Evolutionary conservation across 768 basidiomycete genomes (phyloP), one percentile per base, ranked within the genome.

Genomic region (Mycena vitilis): DNA sequence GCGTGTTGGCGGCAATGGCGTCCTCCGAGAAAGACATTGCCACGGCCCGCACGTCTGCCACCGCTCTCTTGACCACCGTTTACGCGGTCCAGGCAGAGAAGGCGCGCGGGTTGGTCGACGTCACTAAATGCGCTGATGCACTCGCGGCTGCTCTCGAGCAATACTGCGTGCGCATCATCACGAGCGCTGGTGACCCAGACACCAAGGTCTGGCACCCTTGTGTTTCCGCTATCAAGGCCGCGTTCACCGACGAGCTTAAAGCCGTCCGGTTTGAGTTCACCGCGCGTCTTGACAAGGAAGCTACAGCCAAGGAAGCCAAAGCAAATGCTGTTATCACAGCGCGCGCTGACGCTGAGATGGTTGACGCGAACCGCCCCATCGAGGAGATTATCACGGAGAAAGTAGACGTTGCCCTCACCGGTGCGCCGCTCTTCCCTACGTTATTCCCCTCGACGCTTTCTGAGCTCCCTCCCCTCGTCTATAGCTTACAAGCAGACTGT

Each of bases 81-180:
- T 63, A 63, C 20, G 30, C 40, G 42, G 62, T 53, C 53, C 62
- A 63, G 42, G 54, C 49, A 2, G 63, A 64, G 54, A 42, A 55
- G 54, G 54, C 53, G 40, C 25, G 15, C 4, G 53, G 34, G 40
- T 30, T 30, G 16, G 45, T 64, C 54, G 34, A 56, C 54, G 45
- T 49, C 42, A 1, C 63, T 22, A 48, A 16, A 34, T 47, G 22
- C 37, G 63, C 63, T 20, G 63, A 64, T 23, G 36, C 13, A 34
- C 47, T 64, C 54, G 62, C 53, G 15, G 2, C 40, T 18, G 20
- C 52, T 36, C 62, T 63, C 20, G 22, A 18, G 16, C 40, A 48
- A 54, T 64, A 64, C 22, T 36, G 63, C 54, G 44, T 37, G 5
- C 52, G 42, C 11, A 63, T 63, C 62, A 63, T 63, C 18, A 55